phyloP scores from a whole-genome alignment of 2,329 filamentous ascomycete species.

The Talaromyces sp. region DNA sequence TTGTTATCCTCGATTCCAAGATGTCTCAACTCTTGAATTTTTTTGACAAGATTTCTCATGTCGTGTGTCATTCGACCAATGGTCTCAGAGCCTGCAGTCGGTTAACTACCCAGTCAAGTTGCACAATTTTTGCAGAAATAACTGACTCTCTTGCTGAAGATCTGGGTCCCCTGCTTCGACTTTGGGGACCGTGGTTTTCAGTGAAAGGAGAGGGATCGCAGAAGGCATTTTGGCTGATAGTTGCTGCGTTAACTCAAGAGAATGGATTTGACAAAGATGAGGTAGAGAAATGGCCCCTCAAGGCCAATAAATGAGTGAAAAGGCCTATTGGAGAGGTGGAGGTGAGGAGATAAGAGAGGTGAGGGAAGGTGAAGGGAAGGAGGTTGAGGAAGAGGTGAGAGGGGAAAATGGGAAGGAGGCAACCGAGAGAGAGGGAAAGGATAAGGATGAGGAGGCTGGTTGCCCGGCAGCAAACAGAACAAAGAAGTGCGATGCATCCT shows the following conservation, averaged over 20 bases:
- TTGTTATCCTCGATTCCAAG: slow-evolving; percentile 64
- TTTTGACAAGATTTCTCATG: slow-evolving; percentile 33
- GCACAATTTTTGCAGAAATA: background rate
- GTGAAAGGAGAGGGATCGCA: background rate
- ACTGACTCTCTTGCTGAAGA: background rate
- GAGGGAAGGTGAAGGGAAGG: background rate
- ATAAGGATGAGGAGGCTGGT: background rate
- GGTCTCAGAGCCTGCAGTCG: slow-evolving; percentile 10
- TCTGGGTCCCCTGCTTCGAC: background rate
- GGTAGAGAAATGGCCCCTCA: too few species aligned
- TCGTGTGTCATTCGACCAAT: slow-evolving; percentile 25
- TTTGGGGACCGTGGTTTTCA: background rate
- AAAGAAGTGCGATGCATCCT: background rate
- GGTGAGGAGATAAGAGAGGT: background rate
- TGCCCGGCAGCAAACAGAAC: background rate
- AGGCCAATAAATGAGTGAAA: background rate
- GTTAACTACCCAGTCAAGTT: background rate
- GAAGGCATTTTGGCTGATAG: background rate
- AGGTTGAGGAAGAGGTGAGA: background rate
- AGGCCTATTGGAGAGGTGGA: too few species aligned
- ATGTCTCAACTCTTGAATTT: slow-evolving; percentile 57
- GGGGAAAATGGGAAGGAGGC: background rate
- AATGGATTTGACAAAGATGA: background rate
- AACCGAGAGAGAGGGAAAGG: background rate
- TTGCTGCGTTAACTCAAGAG: background rate